These are phyloP conservation scores for Trifolium repens DNA, from an alignment of 306 rosid species.

Conservation along the genomic window DNA sequence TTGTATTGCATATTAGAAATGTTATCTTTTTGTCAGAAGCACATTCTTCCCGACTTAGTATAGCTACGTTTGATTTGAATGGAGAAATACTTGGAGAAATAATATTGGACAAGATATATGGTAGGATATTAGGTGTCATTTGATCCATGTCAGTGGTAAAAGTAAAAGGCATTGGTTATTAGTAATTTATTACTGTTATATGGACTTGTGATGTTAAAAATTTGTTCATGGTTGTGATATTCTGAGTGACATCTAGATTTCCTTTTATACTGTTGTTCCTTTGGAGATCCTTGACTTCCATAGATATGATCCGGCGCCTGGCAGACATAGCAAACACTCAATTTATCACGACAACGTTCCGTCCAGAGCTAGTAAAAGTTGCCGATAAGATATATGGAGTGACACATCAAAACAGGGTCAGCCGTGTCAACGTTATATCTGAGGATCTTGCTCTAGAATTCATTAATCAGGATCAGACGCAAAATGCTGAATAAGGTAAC, in stretches of 20 bases:
- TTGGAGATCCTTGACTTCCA: neutral
- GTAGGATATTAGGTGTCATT: neutral
- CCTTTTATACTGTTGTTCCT: neutral
- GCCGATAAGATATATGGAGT: conserved; percentile 93
- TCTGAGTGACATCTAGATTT: conserved; percentile 30
- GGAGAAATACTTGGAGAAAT: neutral
- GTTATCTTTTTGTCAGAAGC: neutral
- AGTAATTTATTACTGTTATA: neutral
- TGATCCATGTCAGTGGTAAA: neutral
- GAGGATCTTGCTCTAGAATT: conserved; percentile 81
- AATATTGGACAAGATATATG: neutral
- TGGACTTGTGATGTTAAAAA: conserved; percentile 22
- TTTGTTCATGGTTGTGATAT: conserved; percentile 35
- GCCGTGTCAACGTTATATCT: conserved; percentile 76
- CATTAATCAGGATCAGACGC: conserved; percentile 88
- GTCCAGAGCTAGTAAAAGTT: conserved; percentile 94
- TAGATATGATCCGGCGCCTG: conserved; percentile 94
- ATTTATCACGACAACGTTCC: conserved; percentile 91
- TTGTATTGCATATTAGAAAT: conserved; percentile 16
- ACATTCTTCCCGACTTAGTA: neutral
- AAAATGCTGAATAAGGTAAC: conserved; percentile 78
- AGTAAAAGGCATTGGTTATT: neutral
- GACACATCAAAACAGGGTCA: conserved; percentile 91
- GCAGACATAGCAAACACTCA: conserved; percentile 87
- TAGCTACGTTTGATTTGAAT: neutral